Percentiles rank a stretch among this genome's conserved stretches.
phyloP scores from a whole-genome alignment of 179 eudicot genomes.

The Camellia oleifera region DNA sequence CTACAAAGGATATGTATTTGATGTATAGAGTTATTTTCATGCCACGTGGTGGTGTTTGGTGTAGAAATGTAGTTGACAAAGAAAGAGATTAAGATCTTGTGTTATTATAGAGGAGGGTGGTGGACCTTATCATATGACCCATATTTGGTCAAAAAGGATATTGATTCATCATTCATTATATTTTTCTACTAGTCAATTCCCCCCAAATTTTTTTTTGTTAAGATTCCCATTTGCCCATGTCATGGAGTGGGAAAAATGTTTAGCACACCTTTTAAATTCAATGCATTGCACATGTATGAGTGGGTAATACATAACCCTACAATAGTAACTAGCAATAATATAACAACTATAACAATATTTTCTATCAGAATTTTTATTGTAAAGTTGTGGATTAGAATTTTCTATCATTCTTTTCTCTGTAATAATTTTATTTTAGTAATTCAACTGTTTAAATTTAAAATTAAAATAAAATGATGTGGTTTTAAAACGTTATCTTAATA shows the following conservation, averaged over 20 bases:
- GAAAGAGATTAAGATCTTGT: conserved; percentile 2
- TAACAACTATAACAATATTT: no score
- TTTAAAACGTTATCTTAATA: no score
- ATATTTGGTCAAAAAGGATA: background rate
- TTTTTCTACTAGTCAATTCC: background rate
- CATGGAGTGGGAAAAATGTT: background rate
- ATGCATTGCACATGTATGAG: background rate
- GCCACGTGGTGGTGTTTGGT: conserved; percentile 14
- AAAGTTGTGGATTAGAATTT: no score
- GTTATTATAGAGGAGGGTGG: background rate
- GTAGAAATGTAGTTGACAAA: conserved; percentile 7
- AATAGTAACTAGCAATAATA: no score
- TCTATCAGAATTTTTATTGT: no score
- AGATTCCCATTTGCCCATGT: background rate
- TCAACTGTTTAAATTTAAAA: no score
- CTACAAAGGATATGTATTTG: background rate
- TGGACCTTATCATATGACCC: background rate
- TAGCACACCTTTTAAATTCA: background rate
- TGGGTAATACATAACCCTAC: no score
- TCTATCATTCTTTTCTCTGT: no score
- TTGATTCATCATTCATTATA: background rate
- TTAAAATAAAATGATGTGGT: no score
- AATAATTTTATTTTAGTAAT: no score
- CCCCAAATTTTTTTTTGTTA: background rate
- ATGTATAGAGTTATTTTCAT: background rate